Conservation (phyloP, 805 yeast genomes). For the Hanseniaspora vineae region DNA sequence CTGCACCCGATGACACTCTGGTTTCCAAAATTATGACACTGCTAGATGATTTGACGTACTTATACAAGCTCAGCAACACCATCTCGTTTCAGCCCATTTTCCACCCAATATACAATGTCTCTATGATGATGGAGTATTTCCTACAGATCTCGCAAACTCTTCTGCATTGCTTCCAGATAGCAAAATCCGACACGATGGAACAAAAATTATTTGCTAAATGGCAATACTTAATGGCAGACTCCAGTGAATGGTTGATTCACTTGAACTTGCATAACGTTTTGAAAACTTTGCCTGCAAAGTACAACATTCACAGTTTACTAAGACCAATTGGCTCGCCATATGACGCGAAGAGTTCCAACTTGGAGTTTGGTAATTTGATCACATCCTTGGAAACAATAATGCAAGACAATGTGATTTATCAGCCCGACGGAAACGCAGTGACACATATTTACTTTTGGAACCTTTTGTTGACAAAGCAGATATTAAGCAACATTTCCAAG, state of each 20-base stretch:
- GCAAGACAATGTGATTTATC: neutral
- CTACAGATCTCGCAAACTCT: neutral
- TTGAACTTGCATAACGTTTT: conserved; percentile 4
- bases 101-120: neutral
- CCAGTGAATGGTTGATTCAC: conserved; percentile 4
- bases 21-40: neutral
- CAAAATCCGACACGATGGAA: neutral
- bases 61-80: conserved; percentile 1
- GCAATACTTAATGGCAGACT: neutral
- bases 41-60: neutral
- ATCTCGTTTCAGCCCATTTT: conserved; percentile 5
- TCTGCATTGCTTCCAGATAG: too few relatives aligned
- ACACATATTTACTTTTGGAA: neutral
- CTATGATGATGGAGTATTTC: conserved; percentile 1
- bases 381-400: neutral
- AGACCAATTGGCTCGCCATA: conserved; percentile 1
- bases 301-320: conserved; percentile 1
- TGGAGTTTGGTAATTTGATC: neutral
- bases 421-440: conserved; percentile 1
- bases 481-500: neutral
- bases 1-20: neutral
- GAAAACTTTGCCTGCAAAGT: conserved; percentile 3
- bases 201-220: neutral
- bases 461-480: neutral
- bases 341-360: too few relatives aligned